A percentile compares a stretch with the other conserved stretches of the same genome.
phyloP scores from a whole-genome alignment of 768 basidiomycete species.

The Tulasnella sp. region DNA sequence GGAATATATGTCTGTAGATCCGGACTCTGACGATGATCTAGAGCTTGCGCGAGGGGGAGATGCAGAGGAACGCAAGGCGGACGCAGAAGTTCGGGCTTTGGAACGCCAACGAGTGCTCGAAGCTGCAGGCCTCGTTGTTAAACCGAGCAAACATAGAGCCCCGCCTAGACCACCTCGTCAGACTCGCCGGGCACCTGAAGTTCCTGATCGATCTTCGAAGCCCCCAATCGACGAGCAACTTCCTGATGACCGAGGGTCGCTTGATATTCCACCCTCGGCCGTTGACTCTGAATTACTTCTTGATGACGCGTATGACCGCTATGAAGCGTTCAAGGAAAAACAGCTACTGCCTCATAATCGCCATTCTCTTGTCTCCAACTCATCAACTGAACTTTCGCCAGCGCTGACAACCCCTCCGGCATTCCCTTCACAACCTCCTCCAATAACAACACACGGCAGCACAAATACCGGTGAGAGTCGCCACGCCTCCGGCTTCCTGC shows the following conservation, averaged over 20 bases:
- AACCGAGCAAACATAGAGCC: constrained; percentile 44
- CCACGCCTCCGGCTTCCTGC: background rate
- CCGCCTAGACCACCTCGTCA: constrained; percentile 22
- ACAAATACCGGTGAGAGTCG: too few species aligned
- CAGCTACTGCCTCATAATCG: constrained; percentile 31
- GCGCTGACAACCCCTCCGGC: constrained; percentile 23
- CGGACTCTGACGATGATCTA: constrained; percentile 31
- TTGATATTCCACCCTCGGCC: constrained; percentile 31
- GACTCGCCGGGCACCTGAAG: constrained; percentile 36
- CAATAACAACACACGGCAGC: background rate
- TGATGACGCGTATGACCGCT: constrained; percentile 83
- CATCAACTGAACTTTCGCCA: constrained; percentile 1
- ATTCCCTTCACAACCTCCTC: constrained; percentile 14
- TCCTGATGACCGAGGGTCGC: constrained; percentile 36
- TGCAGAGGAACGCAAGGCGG: constrained; percentile 21
- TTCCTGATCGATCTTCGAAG: constrained; percentile 29
- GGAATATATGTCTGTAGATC: constrained; percentile 34
- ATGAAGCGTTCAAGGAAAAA: constrained; percentile 64
- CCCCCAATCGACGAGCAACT: constrained; percentile 19
- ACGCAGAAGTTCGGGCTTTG: constrained; percentile 40
- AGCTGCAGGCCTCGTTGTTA: constrained; percentile 76
- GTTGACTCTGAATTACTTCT: constrained; percentile 35
- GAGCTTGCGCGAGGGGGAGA: constrained; percentile 19
- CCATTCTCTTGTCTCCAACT: constrained; percentile 33
- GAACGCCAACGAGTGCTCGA: constrained; percentile 78